These are phyloP conservation scores for Barnettozyma siamensis DNA, from an alignment of 805 yeast species.

Conservation along the genomic window DNA sequence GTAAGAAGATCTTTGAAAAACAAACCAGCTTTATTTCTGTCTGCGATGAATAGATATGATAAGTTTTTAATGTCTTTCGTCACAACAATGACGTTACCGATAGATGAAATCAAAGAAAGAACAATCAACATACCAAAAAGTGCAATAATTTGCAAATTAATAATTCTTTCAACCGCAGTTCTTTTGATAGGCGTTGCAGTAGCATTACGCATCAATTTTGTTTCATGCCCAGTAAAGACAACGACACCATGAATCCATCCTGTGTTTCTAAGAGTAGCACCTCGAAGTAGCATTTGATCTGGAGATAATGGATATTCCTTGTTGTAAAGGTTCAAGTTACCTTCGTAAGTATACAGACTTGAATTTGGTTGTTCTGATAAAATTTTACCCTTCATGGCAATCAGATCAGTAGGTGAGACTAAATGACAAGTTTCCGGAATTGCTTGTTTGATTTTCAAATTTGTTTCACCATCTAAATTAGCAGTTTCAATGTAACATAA, in stretches of 20 bases:
- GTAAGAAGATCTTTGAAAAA: slow-evolving; percentile 88
- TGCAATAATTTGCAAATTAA: slow-evolving; percentile 86
- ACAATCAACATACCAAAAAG: slow-evolving; percentile 74
- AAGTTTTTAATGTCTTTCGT: slow-evolving; percentile 46
- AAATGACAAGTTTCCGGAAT: slow-evolving; percentile 67
- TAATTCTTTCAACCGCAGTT: slow-evolving; percentile 94
- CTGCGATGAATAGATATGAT: slow-evolving; percentile 61
- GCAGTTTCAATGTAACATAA: slow-evolving; percentile 97
- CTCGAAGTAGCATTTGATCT: slow-evolving; percentile 87
- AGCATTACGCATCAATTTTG: slow-evolving; percentile 96
- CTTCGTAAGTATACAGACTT: slow-evolving; percentile 91
- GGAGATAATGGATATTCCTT: slow-evolving; percentile 71
- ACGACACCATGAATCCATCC: slow-evolving; percentile 93
- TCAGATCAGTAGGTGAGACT: slow-evolving; percentile 58
- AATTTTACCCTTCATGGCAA: slow-evolving; percentile 51
- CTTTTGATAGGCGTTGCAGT: slow-evolving; percentile 97
- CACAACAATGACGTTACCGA: slow-evolving; percentile 80
- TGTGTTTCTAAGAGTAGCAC: slow-evolving; percentile 93
- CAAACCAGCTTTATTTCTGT: slow-evolving; percentile 58
- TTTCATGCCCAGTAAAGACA: slow-evolving; percentile 96
- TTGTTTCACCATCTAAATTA: slow-evolving; percentile 96
- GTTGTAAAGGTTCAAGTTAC: slow-evolving; percentile 57
- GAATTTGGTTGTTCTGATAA: slow-evolving; percentile 91
- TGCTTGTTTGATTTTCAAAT: slow-evolving; percentile 90
- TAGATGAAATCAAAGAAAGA: slow-evolving; percentile 71